Conservation (phyloP, 2,329 filamentous ascomycete species). For the Calonectria montana region DNA sequence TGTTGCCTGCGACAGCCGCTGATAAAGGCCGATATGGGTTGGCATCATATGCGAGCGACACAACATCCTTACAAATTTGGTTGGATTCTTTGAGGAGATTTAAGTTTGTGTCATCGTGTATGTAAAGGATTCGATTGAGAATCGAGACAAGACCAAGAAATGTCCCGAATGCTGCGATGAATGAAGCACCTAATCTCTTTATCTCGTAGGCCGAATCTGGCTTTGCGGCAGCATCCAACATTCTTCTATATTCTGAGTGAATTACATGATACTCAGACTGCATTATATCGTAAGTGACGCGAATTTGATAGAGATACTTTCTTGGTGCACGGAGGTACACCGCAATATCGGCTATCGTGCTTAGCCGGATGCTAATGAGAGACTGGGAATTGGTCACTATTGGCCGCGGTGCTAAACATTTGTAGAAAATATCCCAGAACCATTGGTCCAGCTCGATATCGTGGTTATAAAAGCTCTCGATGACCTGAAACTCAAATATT, state of each 20-base stretch:
- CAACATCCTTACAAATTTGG: background rate
- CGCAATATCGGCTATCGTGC: background rate
- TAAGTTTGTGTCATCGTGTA: background rate
- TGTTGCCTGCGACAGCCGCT: background rate
- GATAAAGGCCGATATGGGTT: background rate
- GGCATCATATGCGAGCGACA: background rate
- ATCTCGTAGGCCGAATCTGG: background rate
- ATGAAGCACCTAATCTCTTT: background rate
- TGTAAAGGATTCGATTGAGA: slow-evolving; percentile 4
- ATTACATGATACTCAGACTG: background rate
- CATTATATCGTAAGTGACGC: background rate
- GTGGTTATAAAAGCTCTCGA: slow-evolving; percentile 43
- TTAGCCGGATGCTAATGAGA: background rate
- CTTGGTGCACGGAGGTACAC: background rate
- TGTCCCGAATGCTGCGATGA: background rate
- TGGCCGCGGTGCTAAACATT: background rate
- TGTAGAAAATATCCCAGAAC: slow-evolving; percentile 25
- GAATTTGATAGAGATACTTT: slow-evolving; percentile 11
- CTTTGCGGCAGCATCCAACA: background rate
- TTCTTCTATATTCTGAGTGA: background rate
- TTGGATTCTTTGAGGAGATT: background rate
- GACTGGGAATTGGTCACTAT: background rate
- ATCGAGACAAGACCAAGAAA: background rate
- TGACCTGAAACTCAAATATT: slow-evolving; percentile 25
- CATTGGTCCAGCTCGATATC: slow-evolving; percentile 36